Base-by-base conservation (phyloP, 208 protist species). In the Leishmania lainsoni region DNA sequence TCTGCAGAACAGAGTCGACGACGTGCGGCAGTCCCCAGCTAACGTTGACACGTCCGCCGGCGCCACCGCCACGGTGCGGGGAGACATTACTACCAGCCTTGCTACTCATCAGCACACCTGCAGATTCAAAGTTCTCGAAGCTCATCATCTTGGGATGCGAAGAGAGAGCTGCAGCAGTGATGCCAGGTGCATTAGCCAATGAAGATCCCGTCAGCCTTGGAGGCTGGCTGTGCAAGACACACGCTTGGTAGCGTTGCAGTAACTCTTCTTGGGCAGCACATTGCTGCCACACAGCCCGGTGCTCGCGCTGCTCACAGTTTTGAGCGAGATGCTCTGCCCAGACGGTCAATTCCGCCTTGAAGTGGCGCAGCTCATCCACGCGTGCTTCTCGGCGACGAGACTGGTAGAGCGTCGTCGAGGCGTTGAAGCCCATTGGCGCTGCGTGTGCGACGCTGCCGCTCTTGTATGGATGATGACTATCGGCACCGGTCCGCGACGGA, bases 281-380 rank as follows among this genome's bases (percentile, higher is more conserved):
- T 39, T 80, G 63, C 56, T 90, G 83, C 83, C 86, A 91, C 54
- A 78, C 80, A 16, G 61, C 63, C 35, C 78, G 75, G 66, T 83
- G 71, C 68, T 84, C 81, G 49, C 76, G 81, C 45, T 73, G 75
- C 63, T 89, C 83, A 72, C 87, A 91, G 20, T 26, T 45, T 65
- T 89, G 87, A 35, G 73, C n/a, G 16, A 93, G 81, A 42, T 85
- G 83, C 32, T 77, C 68, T 45, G 84, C 76, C 90, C 90, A 93
- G 29, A 49, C 58, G 65, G 82, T 35, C 71, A 93, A 80, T 81
- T 93, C 90, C 49, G 49, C 86, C n/a, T 84, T 83, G 51, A 66
- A 88, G 35, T 42, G 42, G 3, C 39, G 56, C 39, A 93, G 81
- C 39, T 83, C 39, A 20, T 78, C 74, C 45, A 85, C 48, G 17